Conservation (phyloP, 768 basidiomycete species). For the Pleurotus pulmonarius region DNA sequence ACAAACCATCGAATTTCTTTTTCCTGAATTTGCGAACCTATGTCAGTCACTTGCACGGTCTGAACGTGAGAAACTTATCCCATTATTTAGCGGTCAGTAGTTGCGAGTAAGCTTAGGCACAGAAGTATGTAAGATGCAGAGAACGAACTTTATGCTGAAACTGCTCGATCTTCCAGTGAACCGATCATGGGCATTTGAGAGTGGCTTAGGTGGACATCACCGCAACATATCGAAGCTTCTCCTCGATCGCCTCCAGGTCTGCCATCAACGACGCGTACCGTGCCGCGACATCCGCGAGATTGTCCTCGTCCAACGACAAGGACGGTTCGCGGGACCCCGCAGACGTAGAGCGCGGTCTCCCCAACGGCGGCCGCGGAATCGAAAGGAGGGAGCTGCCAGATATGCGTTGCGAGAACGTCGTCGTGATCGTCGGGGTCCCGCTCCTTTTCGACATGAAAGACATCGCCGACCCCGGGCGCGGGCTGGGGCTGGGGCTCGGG, state of each 20-base stretch:
- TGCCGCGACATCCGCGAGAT: slow-evolving; percentile 28
- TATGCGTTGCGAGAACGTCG: slow-evolving; percentile 29
- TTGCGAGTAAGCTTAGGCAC: no score
- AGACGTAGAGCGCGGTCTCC: slow-evolving; percentile 11
- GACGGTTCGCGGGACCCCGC: slow-evolving; percentile 11
- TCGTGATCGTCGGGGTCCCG: slow-evolving; percentile 51
- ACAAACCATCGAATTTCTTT: no score
- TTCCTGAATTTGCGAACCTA: no score
- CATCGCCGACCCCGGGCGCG: slow-evolving; percentile 74
- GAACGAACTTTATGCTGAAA: no score
- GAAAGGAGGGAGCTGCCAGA: neutral
- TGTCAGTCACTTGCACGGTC: no score
- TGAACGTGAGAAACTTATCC: no score
- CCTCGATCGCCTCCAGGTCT: slow-evolving; percentile 39
- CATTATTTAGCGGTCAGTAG: no score
- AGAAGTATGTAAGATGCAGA: no score
- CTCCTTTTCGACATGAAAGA: slow-evolving; percentile 64
- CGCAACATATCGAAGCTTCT: slow-evolving; percentile 24
- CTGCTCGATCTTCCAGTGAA: no score
- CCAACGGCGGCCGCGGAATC: slow-evolving; percentile 11
- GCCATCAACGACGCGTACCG: slow-evolving; percentile 40
- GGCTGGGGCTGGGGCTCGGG: slow-evolving; percentile 75
- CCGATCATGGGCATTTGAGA: no score
- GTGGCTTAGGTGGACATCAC: neutral
- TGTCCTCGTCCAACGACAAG: slow-evolving; percentile 23